phyloP scores from a whole-genome alignment of 129 eudicot genomes.

The Rutidosis leptorrhynchoides region DNA sequence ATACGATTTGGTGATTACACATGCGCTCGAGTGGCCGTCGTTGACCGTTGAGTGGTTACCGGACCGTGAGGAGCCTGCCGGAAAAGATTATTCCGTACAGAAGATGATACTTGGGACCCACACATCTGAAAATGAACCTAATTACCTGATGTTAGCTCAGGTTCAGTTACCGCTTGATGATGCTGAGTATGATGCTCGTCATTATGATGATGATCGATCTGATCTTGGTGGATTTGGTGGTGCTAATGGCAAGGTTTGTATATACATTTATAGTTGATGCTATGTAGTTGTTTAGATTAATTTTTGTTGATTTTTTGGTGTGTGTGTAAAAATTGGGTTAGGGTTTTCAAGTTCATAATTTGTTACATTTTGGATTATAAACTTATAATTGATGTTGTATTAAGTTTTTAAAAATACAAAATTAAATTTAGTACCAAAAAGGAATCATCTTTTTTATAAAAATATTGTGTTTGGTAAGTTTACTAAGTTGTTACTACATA shows the following conservation, averaged over 20 bases:
- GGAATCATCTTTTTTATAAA: background rate
- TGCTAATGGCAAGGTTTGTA: conserved; percentile 74
- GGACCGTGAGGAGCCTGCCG: conserved; percentile 83
- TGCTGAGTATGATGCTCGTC: conserved; percentile 85
- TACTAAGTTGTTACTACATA: background rate
- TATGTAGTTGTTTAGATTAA: background rate
- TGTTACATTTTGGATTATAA: background rate
- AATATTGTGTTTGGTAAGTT: background rate
- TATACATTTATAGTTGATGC: background rate
- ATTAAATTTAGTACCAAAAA: background rate
- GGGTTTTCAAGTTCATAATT: conserved; percentile 1
- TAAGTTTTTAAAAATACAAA: background rate
- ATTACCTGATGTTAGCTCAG: conserved; percentile 85
- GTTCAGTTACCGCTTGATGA: conserved; percentile 86
- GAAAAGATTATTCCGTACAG: conserved; percentile 85
- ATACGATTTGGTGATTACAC: conserved; percentile 85
- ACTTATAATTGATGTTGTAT: background rate
- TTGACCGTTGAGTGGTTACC: conserved; percentile 98
- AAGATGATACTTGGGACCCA: conserved; percentile 94
- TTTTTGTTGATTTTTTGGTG: background rate
- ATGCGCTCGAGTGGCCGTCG: conserved; percentile 98
- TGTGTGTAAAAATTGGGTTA: conserved; percentile 1
- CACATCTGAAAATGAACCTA: conserved; percentile 86
- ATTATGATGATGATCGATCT: conserved; percentile 67
- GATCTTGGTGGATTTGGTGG: conserved; percentile 80